Percentiles rank a stretch among this genome's conserved stretches.
phyloP scores from a whole-genome alignment of 148 eudicot genomes.

The Oxyria digyna region DNA sequence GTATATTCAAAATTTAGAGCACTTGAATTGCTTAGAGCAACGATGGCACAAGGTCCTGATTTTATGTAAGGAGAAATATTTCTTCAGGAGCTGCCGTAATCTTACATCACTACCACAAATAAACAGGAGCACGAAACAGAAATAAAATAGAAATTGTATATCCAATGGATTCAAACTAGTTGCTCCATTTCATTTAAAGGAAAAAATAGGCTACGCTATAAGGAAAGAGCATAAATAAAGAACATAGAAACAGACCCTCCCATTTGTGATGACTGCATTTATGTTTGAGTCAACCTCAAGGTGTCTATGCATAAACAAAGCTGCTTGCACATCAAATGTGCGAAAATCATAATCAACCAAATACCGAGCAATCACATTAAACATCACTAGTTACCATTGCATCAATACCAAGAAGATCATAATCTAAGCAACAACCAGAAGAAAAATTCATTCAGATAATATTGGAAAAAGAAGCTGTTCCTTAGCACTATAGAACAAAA shows the following conservation, averaged over 20 bases:
- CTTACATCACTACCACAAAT: not conserved
- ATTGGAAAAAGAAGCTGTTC: not conserved
- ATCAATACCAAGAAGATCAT: not conserved
- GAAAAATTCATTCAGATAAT: not conserved
- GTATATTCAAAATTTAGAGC: not conserved
- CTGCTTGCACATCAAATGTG: constrained; percentile 40
- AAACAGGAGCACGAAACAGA: not conserved
- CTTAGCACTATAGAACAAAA: not conserved
- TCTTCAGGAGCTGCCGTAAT: not conserved
- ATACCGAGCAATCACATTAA: not conserved
- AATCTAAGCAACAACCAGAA: not conserved
- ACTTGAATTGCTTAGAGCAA: not conserved
- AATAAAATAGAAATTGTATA: not conserved
- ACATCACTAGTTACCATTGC: not conserved
- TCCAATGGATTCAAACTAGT: not conserved
- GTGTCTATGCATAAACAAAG: constrained; percentile 48
- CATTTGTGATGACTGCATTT: constrained; percentile 89
- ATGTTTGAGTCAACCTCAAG: constrained; percentile 44
- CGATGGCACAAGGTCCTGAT: not conserved
- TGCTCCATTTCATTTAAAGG: not conserved
- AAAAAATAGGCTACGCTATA: not conserved
- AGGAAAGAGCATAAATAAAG: not conserved
- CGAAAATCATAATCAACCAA: not conserved
- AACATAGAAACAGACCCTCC: constrained; percentile 56
- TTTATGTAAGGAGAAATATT: not conserved